Evolutionary conservation across 176 grass and related monocot species (phyloP), one percentile per base, ranked within the genome.

Genomic region (Oryza rufipogon): DNA sequence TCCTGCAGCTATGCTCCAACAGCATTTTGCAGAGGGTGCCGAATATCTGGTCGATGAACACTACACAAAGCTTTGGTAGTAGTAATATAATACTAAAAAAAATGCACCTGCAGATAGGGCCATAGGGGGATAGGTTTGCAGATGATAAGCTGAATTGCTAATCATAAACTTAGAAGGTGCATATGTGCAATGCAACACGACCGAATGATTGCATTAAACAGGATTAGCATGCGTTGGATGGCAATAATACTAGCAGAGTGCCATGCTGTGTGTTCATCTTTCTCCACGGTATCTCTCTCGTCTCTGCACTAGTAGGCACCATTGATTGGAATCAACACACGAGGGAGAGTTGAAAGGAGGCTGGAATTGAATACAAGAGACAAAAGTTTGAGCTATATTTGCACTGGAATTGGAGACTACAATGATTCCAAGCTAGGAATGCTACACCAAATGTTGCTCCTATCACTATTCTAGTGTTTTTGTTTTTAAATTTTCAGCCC

Each of bases 321-420:
- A 90, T 83, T 38, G 39, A 75, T 79, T 90, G 78, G 76, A 72
- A 73, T 46, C 63, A 64, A 63, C 84, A 80, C 75, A 87, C 88
- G 84, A 75, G 74, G 68, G 74, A n/a, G 14, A n/a, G 14, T 13
- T 20, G 15, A 76, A 52, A 71, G 77, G 36, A 19, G 30, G 25
- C 16, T 8, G 87, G 58, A 74, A 90, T 90, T 64, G 79, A 83
- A 86, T 79, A 79, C 88, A 79, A 70, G 63, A 79, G 75, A 87
- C 84, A 90, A 83, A 82, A 83, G 80, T 42, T 79, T 48, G 74
- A 61, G 47, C 74, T 70, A 86, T 36, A 68, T 83, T 83, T 82
- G 74, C 79, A 66, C 68, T 78, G 46, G 60, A 86, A 73, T 47
- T 79, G 79, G 79, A 36, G 83, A 86, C 70, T 54, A 48, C 66